These are phyloP conservation scores for Psidium friedrichsthalianum DNA, from an alignment of 345 rosid genomes.

Conservation along the genomic window DNA sequence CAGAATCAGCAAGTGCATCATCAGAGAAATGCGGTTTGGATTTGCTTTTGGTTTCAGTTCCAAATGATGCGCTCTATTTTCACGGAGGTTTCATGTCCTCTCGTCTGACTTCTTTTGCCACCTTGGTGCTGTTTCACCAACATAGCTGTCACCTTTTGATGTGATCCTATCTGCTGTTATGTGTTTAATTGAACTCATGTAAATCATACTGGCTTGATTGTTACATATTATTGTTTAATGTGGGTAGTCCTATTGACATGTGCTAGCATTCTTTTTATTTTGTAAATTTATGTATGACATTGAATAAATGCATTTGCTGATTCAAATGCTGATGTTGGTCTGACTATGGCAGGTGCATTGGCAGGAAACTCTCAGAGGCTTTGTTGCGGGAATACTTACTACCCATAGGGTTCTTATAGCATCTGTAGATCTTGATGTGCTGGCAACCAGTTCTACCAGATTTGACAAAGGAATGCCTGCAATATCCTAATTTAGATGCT, in stretches of 20 bases:
- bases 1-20: background rate
- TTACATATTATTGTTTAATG: background rate
- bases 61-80: background rate
- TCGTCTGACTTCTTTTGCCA: background rate
- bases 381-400: conserved; percentile 89
- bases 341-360: conserved; percentile 63
- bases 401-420: conserved; percentile 89
- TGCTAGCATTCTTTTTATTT: background rate
- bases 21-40: background rate
- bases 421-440: conserved; percentile 78
- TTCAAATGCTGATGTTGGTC: background rate
- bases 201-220: background rate
- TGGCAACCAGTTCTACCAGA: conserved; percentile 74
- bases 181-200: background rate
- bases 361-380: conserved; percentile 90
- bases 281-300: background rate
- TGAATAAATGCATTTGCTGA: background rate
- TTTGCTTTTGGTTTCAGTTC: background rate
- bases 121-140: background rate
- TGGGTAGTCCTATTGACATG: background rate
- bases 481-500: conserved; percentile 49
- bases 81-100: background rate
- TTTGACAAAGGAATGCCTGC: conserved; percentile 92
- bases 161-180: background rate
- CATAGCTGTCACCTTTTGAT: background rate